phyloP scores from a whole-genome alignment of 495 filamentous ascomycete species.

The Penicillium simplicissimum region DNA sequence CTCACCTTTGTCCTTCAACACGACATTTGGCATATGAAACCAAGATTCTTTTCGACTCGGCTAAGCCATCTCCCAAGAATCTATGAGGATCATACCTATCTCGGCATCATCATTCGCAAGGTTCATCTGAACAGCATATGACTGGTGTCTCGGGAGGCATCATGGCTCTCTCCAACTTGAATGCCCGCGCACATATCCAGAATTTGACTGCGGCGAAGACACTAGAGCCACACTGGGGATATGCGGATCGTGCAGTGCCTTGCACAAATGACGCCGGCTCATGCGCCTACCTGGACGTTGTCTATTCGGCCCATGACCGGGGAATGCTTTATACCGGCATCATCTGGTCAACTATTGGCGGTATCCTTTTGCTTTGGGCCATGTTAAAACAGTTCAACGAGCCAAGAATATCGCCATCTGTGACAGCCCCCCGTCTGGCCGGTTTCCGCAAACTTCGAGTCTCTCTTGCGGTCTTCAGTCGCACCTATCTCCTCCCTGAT shows the following conservation, averaged over 20 bases:
- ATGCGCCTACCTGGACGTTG: conserved; percentile 63
- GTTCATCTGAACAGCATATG: not conserved
- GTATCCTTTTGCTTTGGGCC: conserved; percentile 52
- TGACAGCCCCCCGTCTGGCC: not conserved
- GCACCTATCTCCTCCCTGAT: conserved; percentile 43
- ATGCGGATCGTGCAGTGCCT: conserved; percentile 55
- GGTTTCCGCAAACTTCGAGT: conserved; percentile 15
- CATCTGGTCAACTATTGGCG: conserved; percentile 57
- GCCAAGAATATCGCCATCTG: conserved; percentile 7
- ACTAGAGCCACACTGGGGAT: conserved; percentile 62
- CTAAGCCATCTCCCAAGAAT: not conserved
- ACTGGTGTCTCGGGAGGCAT: not conserved
- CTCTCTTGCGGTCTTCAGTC: conserved; percentile 19
- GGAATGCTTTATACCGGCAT: conserved; percentile 63
- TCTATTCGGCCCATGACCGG: conserved; percentile 59
- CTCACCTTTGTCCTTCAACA: too few relatives aligned
- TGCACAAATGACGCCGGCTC: conserved; percentile 60
- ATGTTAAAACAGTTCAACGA: conserved; percentile 12
- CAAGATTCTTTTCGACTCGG: not conserved
- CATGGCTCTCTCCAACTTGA: conserved; percentile 15
- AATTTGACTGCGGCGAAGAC: conserved; percentile 36
- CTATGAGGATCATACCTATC: not conserved
- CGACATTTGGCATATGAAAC: not conserved
- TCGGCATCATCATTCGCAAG: not conserved
- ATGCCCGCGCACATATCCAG: conserved; percentile 37